Conservation (phyloP, 768 basidiomycete genomes). For the Boletus sp. region DNA sequence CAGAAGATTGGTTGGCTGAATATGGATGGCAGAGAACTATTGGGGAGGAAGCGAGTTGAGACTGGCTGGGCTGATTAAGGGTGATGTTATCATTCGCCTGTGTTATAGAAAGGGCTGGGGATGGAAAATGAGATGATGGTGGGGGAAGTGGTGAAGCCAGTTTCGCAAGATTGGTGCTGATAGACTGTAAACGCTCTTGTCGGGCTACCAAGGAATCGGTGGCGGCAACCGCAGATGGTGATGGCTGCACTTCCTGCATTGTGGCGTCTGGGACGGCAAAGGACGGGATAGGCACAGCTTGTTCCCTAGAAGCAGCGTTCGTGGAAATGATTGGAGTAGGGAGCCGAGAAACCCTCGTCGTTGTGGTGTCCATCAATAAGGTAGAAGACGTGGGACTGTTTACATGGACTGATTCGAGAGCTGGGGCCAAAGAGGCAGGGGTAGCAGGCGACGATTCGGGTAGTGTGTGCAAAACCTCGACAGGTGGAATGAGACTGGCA, state of each 20-base stretch:
- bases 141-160: constrained; percentile 4
- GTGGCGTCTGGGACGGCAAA: background rate
- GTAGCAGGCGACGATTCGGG: constrained; percentile 20
- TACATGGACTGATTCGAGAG: background rate
- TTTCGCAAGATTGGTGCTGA: constrained; percentile 11
- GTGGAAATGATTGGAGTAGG: background rate
- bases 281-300: background rate
- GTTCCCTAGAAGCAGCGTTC: background rate
- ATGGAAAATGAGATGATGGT: constrained; percentile 8
- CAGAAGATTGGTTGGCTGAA: constrained; percentile 1
- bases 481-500: constrained; percentile 31
- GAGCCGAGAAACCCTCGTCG: background rate
- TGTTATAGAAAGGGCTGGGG: background rate
- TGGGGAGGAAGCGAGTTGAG: background rate
- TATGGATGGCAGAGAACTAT: constrained; percentile 12
- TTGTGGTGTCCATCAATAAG: background rate
- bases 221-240: background rate
- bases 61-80: background rate
- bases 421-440: constrained; percentile 7
- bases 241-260: background rate
- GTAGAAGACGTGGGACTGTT: background rate
- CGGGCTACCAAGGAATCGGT: constrained; percentile 7
- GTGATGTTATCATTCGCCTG: background rate
- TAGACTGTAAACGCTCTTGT: constrained; percentile 17
- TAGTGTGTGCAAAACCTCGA: constrained; percentile 23